A percentile compares a stretch with the other conserved stretches of the same genome.
These are phyloP conservation scores for Dittrichia graveolens DNA, from an alignment of 129 eudicot genomes.

Conservation along the genomic window DNA sequence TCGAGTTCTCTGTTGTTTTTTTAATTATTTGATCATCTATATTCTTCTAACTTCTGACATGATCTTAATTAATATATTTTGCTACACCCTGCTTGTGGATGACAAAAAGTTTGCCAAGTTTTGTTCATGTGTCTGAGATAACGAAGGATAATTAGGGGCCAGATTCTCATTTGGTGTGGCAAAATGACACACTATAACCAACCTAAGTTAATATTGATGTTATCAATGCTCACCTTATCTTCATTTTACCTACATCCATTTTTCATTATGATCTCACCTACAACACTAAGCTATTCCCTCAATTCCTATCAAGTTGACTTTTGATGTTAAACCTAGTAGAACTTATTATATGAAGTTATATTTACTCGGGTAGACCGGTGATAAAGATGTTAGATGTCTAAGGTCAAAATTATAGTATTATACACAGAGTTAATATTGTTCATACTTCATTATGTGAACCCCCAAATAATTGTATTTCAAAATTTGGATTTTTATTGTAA, in stretches of 20 bases:
- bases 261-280: no score
- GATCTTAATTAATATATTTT: background rate
- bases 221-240: no score
- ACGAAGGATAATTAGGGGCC: background rate
- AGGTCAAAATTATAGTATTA: background rate
- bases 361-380: background rate
- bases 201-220: background rate
- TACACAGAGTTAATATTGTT: background rate
- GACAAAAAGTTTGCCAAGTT: background rate
- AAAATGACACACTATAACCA: constrained; percentile 8
- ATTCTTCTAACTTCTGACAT: constrained; percentile 2
- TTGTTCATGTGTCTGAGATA: constrained; percentile 10
- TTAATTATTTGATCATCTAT: background rate
- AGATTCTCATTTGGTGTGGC: constrained; percentile 7
- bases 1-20: background rate
- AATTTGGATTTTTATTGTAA: no score
- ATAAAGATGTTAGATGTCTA: background rate
- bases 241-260: no score
- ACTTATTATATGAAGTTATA: background rate
- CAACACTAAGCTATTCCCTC: background rate
- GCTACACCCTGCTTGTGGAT: background rate
- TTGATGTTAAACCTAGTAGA: background rate
- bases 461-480: no score
- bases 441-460: no score
- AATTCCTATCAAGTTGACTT: background rate